phyloP scores from a whole-genome alignment of 495 filamentous ascomycete genomes.

The Neurospora sp. region DNA sequence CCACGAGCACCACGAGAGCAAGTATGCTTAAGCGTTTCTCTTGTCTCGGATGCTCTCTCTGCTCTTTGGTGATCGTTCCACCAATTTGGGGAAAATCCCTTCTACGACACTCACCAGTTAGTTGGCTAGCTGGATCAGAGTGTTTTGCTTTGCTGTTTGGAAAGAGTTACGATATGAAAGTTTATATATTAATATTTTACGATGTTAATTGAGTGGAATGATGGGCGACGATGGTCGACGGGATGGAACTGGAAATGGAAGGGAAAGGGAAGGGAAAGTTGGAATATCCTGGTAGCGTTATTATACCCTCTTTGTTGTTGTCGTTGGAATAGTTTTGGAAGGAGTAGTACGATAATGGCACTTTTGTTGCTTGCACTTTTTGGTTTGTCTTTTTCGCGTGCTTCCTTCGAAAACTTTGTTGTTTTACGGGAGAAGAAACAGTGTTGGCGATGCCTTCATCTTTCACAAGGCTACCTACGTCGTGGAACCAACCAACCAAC shows the following conservation, averaged over 20 bases:
- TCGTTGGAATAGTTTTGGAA: not conserved
- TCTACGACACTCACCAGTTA: not conserved
- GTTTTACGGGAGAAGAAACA: not conserved
- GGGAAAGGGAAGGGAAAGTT: not conserved
- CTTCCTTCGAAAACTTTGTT: not conserved
- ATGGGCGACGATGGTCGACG: not conserved
- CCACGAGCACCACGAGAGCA: constrained; percentile 16
- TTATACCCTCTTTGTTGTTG: not conserved
- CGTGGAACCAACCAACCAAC: too few species aligned
- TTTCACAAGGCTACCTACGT: not conserved
- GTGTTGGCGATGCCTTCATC: not conserved
- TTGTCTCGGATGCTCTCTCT: not conserved
- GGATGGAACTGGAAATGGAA: not conserved
- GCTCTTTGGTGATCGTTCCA: too few species aligned
- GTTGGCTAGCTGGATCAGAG: not conserved
- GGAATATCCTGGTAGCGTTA: not conserved
- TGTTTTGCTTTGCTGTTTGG: not conserved
- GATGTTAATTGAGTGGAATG: not conserved
- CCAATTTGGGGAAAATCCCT: too few species aligned
- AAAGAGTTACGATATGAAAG: not conserved
- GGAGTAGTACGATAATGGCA: not conserved
- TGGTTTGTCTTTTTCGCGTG: not conserved
- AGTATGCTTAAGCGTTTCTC: constrained; percentile 8
- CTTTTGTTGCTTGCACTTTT: not conserved
- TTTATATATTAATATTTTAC: not conserved